Evolutionary conservation across 1,284 basidiomycete species (phyloP), one percentile per base, ranked within the genome.

Genomic region (Naganishia cerealis): DNA sequence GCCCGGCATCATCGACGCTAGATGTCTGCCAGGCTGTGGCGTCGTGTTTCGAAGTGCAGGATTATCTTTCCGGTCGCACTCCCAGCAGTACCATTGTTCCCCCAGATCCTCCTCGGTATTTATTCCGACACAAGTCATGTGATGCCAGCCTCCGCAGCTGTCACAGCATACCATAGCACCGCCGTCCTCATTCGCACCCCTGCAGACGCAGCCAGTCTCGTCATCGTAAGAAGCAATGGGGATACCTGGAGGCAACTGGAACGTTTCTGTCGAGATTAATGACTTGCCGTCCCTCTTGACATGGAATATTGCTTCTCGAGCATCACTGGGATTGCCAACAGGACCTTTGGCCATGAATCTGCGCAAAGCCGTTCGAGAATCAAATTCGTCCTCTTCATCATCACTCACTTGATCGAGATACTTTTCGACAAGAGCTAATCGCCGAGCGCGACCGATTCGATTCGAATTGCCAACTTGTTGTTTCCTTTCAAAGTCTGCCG

Each of bases 401-500:
- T 86, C 16, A 54, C 67, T 67, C 16, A 65, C 39, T 26, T 67
- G 62, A n/a, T 71, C 69, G 43, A 73, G 68, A 46, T 71, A 72
- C 6, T 62, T 61, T 48, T 68, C 59, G 48, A 73, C 65, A 15
- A 42, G 48, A 9, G 54, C 56, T 18, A 72, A 33, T 3, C 56
- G 46, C 4, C 57, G 57, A 33, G 53, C 42, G 10, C 54, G 50
- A 18, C 52, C 67, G 52, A 57, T 59, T 12, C 63, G 52, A 26
- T 54, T 48, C 38, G 56, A 61, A 21, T 65, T 46, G 42, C 24
- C 29, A 3, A 53, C 40, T 58, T 66, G 38, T 48, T 84, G 82
- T 75, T 87, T 85, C 71, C 85, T 83, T 21, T 87, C 74, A 57
- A 56, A 50, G 29, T 50, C 48, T 15, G 55, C 59, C 15, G 58